Base-by-base conservation (phyloP, 345 rosid species). In the Eutrema yunnanense region DNA sequence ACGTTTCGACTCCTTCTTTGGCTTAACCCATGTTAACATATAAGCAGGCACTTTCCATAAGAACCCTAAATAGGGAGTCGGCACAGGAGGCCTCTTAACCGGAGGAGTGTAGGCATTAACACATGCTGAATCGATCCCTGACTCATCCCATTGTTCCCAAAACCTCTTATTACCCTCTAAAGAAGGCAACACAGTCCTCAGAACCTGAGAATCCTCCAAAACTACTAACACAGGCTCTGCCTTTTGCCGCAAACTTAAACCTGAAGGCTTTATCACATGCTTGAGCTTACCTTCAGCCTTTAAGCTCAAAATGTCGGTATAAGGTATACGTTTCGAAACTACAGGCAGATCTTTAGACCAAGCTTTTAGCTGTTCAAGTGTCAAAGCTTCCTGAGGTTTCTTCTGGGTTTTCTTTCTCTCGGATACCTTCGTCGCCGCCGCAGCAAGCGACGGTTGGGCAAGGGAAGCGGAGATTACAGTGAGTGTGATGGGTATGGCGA, bases 51-150 rank as follows among this genome's bases (percentile, higher is more conserved):
- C 86, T 47, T 55, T 84, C 95, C 88, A 84, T 40, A 90, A 72
- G 79, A 92, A 83, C 47, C 96, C 93, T 67, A 92, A 73, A 82
- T 87, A 92, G 6, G 96, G 90, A 54, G 78, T 41, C 5, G 98
- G 96, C 53, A 88, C 59, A 50, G 86, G 88, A 1, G 91, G 90
- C 76, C 59, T 90, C 85, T 87, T 92, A 69, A 90, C 74, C 3
- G 96, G 96, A 79, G 98, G 98, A 1, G 82, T 66, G 76, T 86
- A 92, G 0, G 96, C 88, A 73, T 92, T 92, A 22, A 92, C 90
- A 74, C 92, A 90, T 4, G 78, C 52, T 43, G 84, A 49, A 75
- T 87, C 96, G 9, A 92, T 78, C 58, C 80, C 82, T 69, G 88
- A 82, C 80, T 83, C 84, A 68, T 85, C 87, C 96, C 98, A 92